phyloP scores from a whole-genome alignment of 2,329 filamentous ascomycete species.

The Penicillium sp. region DNA sequence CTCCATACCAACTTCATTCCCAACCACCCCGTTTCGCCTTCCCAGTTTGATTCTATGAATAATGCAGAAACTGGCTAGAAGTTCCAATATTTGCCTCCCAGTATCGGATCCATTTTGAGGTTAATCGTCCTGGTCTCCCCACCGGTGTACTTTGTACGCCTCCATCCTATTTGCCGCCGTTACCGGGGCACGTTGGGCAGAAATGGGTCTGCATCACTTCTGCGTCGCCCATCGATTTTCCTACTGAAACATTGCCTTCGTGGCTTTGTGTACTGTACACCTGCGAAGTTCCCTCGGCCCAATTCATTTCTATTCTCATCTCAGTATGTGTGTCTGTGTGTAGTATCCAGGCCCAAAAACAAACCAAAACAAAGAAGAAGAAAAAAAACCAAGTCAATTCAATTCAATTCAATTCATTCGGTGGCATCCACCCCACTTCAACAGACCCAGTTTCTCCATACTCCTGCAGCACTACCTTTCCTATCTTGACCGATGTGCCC shows the following conservation, averaged over 20 bases:
- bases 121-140: conserved; percentile 21
- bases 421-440: conserved; percentile 33
- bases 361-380: conserved; percentile 17
- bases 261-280: conserved; percentile 1
- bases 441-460: conserved; percentile 28
- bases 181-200: conserved; percentile 29
- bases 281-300: background rate
- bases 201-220: conserved; percentile 28
- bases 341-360: conserved; percentile 1
- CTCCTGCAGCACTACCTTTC: conserved; percentile 24
- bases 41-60: conserved; percentile 6
- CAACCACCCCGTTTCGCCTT: conserved; percentile 9
- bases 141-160: conserved; percentile 18
- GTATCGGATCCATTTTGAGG: conserved; percentile 9
- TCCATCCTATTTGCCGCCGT: conserved; percentile 28
- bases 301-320: background rate
- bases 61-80: background rate
- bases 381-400: conserved; percentile 10
- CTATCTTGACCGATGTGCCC: conserved; percentile 22
- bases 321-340: background rate
- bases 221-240: conserved; percentile 5
- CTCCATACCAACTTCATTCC: conserved; percentile 12
- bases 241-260: conserved; percentile 10
- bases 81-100: conserved; percentile 4
- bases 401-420: conserved; percentile 15